phyloP scores from a whole-genome alignment of 2,329 filamentous ascomycete species.

The Cryoendolithus antarcticus region DNA sequence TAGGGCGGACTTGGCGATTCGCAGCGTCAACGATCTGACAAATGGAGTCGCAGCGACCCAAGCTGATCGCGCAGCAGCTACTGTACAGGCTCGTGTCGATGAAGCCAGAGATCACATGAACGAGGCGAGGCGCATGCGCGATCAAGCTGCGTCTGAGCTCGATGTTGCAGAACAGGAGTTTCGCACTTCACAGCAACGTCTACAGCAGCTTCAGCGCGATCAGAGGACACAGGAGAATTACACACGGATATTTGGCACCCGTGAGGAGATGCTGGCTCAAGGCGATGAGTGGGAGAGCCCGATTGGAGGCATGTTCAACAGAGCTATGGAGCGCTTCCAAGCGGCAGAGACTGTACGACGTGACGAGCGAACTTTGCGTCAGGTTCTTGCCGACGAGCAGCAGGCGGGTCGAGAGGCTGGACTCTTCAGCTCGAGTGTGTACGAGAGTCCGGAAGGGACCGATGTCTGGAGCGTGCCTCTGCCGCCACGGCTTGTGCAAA shows the following conservation, averaged over 20 bases:
- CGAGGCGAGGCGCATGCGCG: constrained; percentile 19
- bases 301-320: constrained; percentile 34
- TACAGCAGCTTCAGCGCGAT: constrained; percentile 23
- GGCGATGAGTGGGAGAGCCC: constrained; percentile 38
- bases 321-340: constrained; percentile 32
- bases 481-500: constrained; percentile 1
- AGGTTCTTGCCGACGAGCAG: constrained; percentile 20
- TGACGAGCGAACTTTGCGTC: constrained; percentile 21
- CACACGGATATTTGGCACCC: constrained; percentile 32
- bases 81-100: constrained; percentile 19
- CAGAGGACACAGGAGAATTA: constrained; percentile 26
- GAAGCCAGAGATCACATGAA: constrained; percentile 20
- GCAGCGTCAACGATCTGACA: constrained; percentile 12
- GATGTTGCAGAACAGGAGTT: constrained; percentile 23
- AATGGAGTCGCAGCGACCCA: constrained; percentile 7
- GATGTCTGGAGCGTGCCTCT: constrained; percentile 23
- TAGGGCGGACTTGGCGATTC: constrained; percentile 12
- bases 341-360: constrained; percentile 28
- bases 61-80: constrained; percentile 13
- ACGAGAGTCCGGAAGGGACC: constrained; percentile 8
- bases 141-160: constrained; percentile 22
- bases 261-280: constrained; percentile 33
- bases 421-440: constrained; percentile 10
- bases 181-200: constrained; percentile 17
- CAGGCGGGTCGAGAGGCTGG: constrained; percentile 12